Evolutionary conservation across 805 yeast genomes (phyloP).

Genomic region (Candida piceae): DNA sequence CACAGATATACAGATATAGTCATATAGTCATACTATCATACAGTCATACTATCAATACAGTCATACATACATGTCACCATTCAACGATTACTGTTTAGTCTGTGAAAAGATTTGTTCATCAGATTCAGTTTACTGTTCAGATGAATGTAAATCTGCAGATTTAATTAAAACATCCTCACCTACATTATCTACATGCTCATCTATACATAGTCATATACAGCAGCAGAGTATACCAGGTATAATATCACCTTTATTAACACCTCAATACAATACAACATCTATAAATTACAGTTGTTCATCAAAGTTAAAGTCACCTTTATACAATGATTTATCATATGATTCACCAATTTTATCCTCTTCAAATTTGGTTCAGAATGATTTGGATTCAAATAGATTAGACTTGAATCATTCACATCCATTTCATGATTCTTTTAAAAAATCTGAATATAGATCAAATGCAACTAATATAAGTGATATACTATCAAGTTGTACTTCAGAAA

Average conservation of each 20-base stretch:
- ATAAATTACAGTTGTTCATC: background rate
- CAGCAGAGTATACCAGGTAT: slow-evolving; percentile 12
- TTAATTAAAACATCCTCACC: slow-evolving; percentile 21
- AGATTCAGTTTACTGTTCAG: slow-evolving; percentile 31
- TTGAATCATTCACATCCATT: no score
- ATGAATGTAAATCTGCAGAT: slow-evolving; percentile 25
- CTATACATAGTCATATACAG: slow-evolving; percentile 9
- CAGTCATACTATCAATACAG: background rate
- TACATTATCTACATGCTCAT: slow-evolving; percentile 19
- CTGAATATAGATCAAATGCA: no score
- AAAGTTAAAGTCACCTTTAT: slow-evolving; percentile 20
- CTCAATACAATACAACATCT: slow-evolving; percentile 16
- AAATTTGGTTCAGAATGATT: slow-evolving; percentile 17
- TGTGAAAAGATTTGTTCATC: slow-evolving; percentile 31
- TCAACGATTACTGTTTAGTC: slow-evolving; percentile 33
- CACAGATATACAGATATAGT: background rate
- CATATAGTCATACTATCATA: background rate
- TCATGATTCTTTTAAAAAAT: background rate
- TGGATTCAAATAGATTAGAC: slow-evolving; percentile 28
- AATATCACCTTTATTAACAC: slow-evolving; percentile 28
- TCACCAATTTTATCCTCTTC: slow-evolving; percentile 28
- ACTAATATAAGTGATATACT: slow-evolving; percentile 26
- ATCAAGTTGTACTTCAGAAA: slow-evolving; percentile 27
- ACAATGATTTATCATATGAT: slow-evolving; percentile 26
- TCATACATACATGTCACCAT: slow-evolving; percentile 32